These are phyloP conservation scores for Thelonectria olida DNA, from an alignment of 2,329 filamentous ascomycete species.

Conservation along the genomic window DNA sequence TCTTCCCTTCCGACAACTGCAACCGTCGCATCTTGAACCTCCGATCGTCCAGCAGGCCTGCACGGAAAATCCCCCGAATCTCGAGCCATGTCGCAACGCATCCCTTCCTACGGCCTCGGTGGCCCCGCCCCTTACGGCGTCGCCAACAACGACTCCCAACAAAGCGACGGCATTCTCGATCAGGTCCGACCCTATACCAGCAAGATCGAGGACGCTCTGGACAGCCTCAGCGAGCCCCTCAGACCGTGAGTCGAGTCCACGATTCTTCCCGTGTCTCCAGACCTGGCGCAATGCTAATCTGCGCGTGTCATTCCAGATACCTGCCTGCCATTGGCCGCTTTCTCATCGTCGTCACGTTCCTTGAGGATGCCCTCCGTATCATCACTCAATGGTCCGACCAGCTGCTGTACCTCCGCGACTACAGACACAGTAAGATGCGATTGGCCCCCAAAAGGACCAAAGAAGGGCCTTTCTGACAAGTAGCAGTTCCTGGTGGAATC, in stretches of 20 bases:
- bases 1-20: neutral
- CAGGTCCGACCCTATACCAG: conserved; percentile 93
- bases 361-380: conserved; percentile 96
- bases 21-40: conserved; percentile 8
- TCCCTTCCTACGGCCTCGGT: conserved; percentile 84
- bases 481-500: conserved; percentile 81
- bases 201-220: conserved; percentile 96
- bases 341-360: conserved; percentile 96
- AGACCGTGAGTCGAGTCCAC: conserved; percentile 75
- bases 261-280: conserved; percentile 3
- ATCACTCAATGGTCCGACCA: conserved; percentile 98
- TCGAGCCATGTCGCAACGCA: conserved; percentile 57
- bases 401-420: conserved; percentile 90
- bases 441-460: neutral
- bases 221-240: conserved; percentile 86
- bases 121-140: conserved; percentile 74
- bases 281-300: conserved; percentile 27
- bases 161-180: conserved; percentile 72
- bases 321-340: conserved; percentile 96
- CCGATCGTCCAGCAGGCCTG: conserved; percentile 40
- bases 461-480: conserved; percentile 28
- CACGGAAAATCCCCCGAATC: conserved; percentile 27
- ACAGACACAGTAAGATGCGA: conserved; percentile 81
- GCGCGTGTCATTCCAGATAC: conserved; percentile 66
- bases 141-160: conserved; percentile 67